Conservation (phyloP, 129 eudicot species). For the Mikania micrantha region DNA sequence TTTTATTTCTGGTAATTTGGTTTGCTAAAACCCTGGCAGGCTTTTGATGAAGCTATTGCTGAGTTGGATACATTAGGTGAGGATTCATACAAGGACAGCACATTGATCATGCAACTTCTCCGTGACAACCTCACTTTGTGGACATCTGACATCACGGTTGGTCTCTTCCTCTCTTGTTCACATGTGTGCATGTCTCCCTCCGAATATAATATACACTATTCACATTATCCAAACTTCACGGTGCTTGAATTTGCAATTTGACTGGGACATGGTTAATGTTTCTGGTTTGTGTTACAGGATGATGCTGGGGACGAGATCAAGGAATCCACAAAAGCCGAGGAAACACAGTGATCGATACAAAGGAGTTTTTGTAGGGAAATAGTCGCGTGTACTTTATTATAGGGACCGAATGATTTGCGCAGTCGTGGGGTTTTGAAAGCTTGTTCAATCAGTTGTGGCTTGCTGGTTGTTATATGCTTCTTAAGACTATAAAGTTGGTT, state of each 20-base stretch:
- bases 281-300: conserved; percentile 38
- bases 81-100: conserved; percentile 98
- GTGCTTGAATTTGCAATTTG: neutral
- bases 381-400: conserved; percentile 1
- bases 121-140: conserved; percentile 88
- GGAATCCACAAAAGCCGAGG: conserved; percentile 66
- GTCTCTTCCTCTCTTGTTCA: conserved; percentile 16
- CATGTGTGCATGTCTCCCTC: neutral
- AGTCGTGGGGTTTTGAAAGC: neutral
- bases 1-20: neutral
- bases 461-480: conserved; percentile 9
- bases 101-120: conserved; percentile 91
- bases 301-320: conserved; percentile 86
- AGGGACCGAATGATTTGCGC: conserved; percentile 15
- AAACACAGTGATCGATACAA: conserved; percentile 41
- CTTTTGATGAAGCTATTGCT: conserved; percentile 91
- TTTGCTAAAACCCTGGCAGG: conserved; percentile 34
- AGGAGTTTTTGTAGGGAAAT: conserved; percentile 24
- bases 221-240: neutral
- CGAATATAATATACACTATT: neutral
- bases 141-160: conserved; percentile 82
- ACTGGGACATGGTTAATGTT: neutral
- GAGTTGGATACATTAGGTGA: conserved; percentile 93
- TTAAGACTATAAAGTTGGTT: conserved; percentile 4
- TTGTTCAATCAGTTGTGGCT: conserved; percentile 21